Evolutionary conservation across 2,329 filamentous ascomycete species (phyloP).

Genomic region (Phoma herbarum): DNA sequence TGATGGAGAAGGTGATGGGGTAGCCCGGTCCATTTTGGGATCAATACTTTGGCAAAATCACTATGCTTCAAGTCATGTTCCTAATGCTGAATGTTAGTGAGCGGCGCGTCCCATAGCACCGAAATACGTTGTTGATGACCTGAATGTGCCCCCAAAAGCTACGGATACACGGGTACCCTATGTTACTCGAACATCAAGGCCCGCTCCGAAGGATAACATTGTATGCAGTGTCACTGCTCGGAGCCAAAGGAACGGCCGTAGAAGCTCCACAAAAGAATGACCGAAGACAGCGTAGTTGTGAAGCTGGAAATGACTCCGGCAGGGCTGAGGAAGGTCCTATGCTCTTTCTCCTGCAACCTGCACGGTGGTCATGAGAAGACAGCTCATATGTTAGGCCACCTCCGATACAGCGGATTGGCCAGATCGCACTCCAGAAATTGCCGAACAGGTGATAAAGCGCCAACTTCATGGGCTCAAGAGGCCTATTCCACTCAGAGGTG

Average conservation of each 20-base stretch:
- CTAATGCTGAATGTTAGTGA: background rate
- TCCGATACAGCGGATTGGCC: too few species aligned
- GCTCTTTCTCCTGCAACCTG: background rate
- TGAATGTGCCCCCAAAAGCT: background rate
- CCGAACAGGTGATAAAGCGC: too few species aligned
- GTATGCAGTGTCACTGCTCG: background rate
- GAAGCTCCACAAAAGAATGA: background rate
- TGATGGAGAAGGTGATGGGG: too few species aligned
- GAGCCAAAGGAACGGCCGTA: background rate
- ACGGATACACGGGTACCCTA: background rate
- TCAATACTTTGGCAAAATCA: background rate
- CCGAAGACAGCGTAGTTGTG: background rate
- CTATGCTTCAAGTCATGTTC: background rate
- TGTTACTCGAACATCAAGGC: slow-evolving; percentile 8
- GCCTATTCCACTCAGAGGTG: too few species aligned
- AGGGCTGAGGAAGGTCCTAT: background rate
- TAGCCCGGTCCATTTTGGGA: background rate
- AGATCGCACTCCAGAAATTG: too few species aligned
- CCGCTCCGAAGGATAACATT: background rate
- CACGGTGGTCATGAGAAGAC: background rate
- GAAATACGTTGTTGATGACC: background rate
- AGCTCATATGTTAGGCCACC: background rate
- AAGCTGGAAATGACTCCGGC: background rate
- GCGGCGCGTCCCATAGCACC: background rate
- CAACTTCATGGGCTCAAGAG: too few species aligned